Evolutionary conservation across 73 alveolate genomes (phyloP).

Genomic region (Paramecium sonneborni): DNA sequence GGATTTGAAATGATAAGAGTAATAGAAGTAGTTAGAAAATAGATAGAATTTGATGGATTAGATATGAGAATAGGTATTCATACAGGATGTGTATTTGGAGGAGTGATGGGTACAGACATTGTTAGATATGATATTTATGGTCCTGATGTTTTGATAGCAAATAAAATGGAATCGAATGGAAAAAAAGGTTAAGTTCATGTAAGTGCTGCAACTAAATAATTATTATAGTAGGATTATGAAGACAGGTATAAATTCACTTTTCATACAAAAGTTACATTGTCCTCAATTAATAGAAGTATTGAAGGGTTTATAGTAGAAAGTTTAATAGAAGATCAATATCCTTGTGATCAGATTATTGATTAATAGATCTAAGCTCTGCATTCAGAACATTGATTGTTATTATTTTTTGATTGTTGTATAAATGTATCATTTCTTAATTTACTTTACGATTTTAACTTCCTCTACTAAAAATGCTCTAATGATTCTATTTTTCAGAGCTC

Average conservation of each 20-base stretch:
- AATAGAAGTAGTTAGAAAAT: slow-evolving; percentile 43
- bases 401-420: not conserved
- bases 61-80: slow-evolving; percentile 69
- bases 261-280: slow-evolving; percentile 27
- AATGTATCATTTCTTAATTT: slow-evolving; percentile 48
- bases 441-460: slow-evolving; percentile 82
- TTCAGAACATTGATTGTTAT: slow-evolving; percentile 12
- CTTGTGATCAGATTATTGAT: not conserved
- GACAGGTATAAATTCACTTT: slow-evolving; percentile 21
- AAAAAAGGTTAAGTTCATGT: slow-evolving; percentile 42
- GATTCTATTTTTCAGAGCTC: slow-evolving; percentile 74
- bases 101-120: slow-evolving; percentile 64
- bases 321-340: not conserved
- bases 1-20: slow-evolving; percentile 65
- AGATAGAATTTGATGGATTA: slow-evolving; percentile 45
- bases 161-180: slow-evolving; percentile 66
- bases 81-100: slow-evolving; percentile 64
- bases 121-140: slow-evolving; percentile 67
- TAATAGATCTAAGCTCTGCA: not conserved
- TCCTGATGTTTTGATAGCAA: slow-evolving; percentile 56
- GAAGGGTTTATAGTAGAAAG: not conserved
- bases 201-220: slow-evolving; percentile 17
- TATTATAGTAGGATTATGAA: slow-evolving; percentile 1
- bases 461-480: slow-evolving; percentile 83
- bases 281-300: not conserved